Evolutionary conservation across 1,284 basidiomycete species (phyloP).

Genomic region (Ustilago bromivora): DNA sequence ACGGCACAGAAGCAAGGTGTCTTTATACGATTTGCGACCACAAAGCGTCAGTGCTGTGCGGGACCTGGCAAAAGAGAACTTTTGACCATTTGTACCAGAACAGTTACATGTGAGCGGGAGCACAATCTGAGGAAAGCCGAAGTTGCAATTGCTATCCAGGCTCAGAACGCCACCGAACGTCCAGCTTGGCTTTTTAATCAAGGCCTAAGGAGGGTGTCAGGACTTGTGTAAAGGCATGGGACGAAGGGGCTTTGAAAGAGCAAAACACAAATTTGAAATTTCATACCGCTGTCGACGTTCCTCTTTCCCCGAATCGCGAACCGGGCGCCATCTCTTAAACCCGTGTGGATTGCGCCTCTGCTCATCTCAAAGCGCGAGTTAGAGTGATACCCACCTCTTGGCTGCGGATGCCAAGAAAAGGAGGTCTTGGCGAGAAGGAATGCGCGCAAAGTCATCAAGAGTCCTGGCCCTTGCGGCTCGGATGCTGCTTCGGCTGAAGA

Average conservation of each 20-base stretch:
- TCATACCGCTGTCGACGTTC: conserved; percentile 4
- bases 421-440: too few relatives aligned
- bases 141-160: conserved; percentile 23
- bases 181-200: too few relatives aligned
- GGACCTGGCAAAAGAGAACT: background rate
- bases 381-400: background rate
- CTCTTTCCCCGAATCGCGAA: background rate
- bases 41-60: background rate
- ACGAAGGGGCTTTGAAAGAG: background rate
- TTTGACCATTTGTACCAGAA: too few relatives aligned
- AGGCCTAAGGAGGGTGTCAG: too few relatives aligned
- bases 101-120: background rate
- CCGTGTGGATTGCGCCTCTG: background rate
- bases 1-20: background rate
- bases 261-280: conserved; percentile 17
- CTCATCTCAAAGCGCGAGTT: background rate
- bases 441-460: too few relatives aligned
- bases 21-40: background rate
- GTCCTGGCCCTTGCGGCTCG: too few relatives aligned
- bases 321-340: background rate
- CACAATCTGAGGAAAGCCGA: conserved; percentile 9
- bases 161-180: too few relatives aligned
- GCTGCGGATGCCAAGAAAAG: background rate
- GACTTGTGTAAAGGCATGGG: too few relatives aligned
- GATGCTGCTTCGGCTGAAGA: background rate